A percentile compares a stretch with the other conserved stretches of the same genome.
Evolutionary conservation across 2,329 filamentous ascomycete genomes (phyloP).

Genomic region (Colletotrichum eleusines): DNA sequence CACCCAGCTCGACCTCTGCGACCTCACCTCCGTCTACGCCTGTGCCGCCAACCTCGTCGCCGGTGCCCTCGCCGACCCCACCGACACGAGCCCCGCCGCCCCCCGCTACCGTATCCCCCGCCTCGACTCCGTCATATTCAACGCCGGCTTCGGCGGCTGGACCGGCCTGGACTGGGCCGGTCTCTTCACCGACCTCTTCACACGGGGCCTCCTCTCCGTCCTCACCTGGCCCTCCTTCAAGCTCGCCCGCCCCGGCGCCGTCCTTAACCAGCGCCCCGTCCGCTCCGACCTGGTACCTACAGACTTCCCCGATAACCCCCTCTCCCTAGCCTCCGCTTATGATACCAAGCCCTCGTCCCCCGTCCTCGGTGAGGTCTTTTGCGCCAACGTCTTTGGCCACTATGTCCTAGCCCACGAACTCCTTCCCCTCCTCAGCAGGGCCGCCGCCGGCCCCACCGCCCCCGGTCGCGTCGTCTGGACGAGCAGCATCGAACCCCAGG

Average conservation of each 20-base stretch:
- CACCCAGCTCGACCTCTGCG: conserved; percentile 71
- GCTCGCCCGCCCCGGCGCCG: conserved; percentile 63
- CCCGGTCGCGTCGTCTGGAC: conserved; percentile 86
- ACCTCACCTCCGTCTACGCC: conserved; percentile 63
- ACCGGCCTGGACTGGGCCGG: conserved; percentile 77
- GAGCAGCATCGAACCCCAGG: conserved; percentile 79
- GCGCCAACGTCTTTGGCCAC: conserved; percentile 94
- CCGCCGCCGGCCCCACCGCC: conserved; percentile 52
- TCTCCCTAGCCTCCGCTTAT: conserved; percentile 27
- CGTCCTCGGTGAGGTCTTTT: conserved; percentile 83
- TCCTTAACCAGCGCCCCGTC: conserved; percentile 55
- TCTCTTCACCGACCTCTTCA: conserved; percentile 67
- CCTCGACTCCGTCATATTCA: conserved; percentile 84
- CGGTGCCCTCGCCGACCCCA: conserved; percentile 60
- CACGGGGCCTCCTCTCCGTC: conserved; percentile 71
- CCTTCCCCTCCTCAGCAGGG: conserved; percentile 75
- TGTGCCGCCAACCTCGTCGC: conserved; percentile 61
- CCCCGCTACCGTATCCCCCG: conserved; percentile 65
- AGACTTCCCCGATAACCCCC: conserved; percentile 29
- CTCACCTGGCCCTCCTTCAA: conserved; percentile 86
- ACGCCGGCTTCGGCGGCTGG: conserved; percentile 92
- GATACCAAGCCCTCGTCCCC: conserved; percentile 65
- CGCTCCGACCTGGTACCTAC: conserved; percentile 40
- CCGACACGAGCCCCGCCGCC: conserved; percentile 50
- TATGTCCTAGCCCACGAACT: conserved; percentile 89